Conservation (phyloP, 2,329 filamentous ascomycete species). For the Trichoderma sp. region DNA sequence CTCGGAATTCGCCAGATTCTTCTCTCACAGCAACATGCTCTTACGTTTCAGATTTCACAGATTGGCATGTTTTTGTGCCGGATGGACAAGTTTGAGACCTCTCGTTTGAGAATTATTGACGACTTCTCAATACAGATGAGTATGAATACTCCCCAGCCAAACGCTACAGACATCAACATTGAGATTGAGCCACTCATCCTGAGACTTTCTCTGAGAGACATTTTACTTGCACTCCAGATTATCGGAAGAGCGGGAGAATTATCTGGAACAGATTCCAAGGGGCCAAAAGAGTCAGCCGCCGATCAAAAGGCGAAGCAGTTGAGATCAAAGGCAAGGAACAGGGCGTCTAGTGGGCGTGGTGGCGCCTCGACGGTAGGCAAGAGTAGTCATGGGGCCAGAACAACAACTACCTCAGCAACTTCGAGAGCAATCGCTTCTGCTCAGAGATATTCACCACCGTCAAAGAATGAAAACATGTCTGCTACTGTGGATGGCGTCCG, state of each 20-base stretch:
- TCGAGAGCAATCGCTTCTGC: slow-evolving; percentile 21
- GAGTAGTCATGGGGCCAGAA: slow-evolving; percentile 39
- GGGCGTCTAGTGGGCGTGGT: slow-evolving; percentile 55
- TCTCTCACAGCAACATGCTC: slow-evolving; percentile 87
- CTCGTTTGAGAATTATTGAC: slow-evolving; percentile 85
- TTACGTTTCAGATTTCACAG: slow-evolving; percentile 89
- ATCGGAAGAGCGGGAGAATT: slow-evolving; percentile 86
- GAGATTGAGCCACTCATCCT: slow-evolving; percentile 90
- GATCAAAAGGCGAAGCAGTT: slow-evolving; percentile 57
- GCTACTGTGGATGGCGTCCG: slow-evolving; percentile 83
- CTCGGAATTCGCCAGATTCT: slow-evolving; percentile 91
- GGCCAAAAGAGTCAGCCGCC: slow-evolving; percentile 37
- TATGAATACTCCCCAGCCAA: slow-evolving; percentile 66
- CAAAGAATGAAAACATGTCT: slow-evolving; percentile 70
- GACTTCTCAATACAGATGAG: slow-evolving; percentile 92
- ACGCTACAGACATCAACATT: slow-evolving; percentile 74
- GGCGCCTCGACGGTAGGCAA: slow-evolving; percentile 49
- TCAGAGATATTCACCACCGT: slow-evolving; percentile 17
- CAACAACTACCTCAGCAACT: slow-evolving; percentile 32
- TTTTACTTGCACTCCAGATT: slow-evolving; percentile 89
- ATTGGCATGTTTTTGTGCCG: slow-evolving; percentile 98
- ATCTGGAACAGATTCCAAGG: slow-evolving; percentile 57
- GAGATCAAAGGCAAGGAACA: slow-evolving; percentile 49
- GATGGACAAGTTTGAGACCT: slow-evolving; percentile 96
- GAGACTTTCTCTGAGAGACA: slow-evolving; percentile 87